Conservation (phyloP, 371 early-diverging fungal species). For the Actinomortierella ambigua region DNA sequence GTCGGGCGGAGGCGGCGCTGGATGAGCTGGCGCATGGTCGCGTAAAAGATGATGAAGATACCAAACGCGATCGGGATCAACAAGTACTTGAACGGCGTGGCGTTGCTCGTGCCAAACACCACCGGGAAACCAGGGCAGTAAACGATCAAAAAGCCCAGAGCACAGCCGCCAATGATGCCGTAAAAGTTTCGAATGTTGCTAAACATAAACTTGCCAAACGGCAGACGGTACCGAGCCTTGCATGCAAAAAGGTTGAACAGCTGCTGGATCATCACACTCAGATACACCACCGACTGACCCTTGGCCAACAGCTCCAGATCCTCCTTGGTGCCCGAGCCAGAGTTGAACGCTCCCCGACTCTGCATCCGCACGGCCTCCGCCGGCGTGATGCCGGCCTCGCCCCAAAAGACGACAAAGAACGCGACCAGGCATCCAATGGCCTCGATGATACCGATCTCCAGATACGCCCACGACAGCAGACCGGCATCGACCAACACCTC, state of each 20-base stretch:
- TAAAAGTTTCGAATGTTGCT: conserved; percentile 73
- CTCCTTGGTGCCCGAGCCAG: neutral
- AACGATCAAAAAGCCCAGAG: conserved; percentile 72
- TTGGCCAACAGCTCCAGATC: conserved; percentile 54
- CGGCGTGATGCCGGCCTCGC: conserved; percentile 55
- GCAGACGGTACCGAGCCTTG: conserved; percentile 78
- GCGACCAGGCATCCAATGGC: conserved; percentile 73
- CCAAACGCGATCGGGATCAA: conserved; percentile 84
- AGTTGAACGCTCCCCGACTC: conserved; percentile 40
- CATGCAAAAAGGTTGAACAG: conserved; percentile 93
- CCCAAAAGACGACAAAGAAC: conserved; percentile 77
- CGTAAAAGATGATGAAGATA: conserved; percentile 74
- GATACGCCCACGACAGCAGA: conserved; percentile 83
- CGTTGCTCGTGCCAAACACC: conserved; percentile 68
- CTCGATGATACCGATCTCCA: conserved; percentile 86
- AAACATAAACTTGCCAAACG: conserved; percentile 84
- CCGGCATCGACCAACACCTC: conserved; percentile 88
- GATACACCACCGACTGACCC: conserved; percentile 83
- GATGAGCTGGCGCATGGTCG: conserved; percentile 65
- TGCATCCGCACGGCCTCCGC: conserved; percentile 61
- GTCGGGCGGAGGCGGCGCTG: conserved; percentile 63
- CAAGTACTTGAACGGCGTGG: conserved; percentile 74
- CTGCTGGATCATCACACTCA: conserved; percentile 84
- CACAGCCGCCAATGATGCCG: conserved; percentile 65
- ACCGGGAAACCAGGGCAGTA: conserved; percentile 82